A percentile compares a stretch with the other conserved stretches of the same genome.
These are phyloP conservation scores for Crucibulum laeve DNA, from an alignment of 768 basidiomycete species.

Conservation along the genomic window DNA sequence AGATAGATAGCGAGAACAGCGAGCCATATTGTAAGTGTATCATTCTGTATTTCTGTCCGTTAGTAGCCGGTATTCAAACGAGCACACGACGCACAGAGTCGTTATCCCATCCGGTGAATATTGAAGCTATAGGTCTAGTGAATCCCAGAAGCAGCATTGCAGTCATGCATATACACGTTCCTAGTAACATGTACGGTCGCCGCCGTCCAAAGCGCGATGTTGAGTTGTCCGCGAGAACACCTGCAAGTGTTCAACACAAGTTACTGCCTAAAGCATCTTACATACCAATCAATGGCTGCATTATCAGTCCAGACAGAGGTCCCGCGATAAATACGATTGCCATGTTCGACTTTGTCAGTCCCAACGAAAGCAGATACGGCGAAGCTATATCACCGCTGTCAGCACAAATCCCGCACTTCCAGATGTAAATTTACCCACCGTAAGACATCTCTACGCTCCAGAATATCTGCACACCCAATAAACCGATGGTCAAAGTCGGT, in stretches of 20 bases:
- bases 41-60: slow-evolving; percentile 37
- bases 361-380: slow-evolving; percentile 87
- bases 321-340: slow-evolving; percentile 92
- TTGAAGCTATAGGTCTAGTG: slow-evolving; percentile 61
- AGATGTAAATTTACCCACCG: slow-evolving; percentile 37
- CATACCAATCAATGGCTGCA: slow-evolving; percentile 84
- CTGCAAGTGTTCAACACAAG: slow-evolving; percentile 25
- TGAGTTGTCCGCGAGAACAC: slow-evolving; percentile 77
- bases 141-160: slow-evolving; percentile 85
- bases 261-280: background rate
- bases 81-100: slow-evolving; percentile 20
- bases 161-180: slow-evolving; percentile 57
- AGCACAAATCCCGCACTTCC: background rate
- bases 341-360: slow-evolving; percentile 82
- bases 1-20: slow-evolving; percentile 56
- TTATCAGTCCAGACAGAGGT: slow-evolving; percentile 83
- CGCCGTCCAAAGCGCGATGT: slow-evolving; percentile 81
- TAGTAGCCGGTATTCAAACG: background rate
- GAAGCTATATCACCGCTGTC: slow-evolving; percentile 38
- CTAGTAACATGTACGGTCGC: slow-evolving; percentile 79
- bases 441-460: slow-evolving; percentile 98
- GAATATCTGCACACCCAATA: slow-evolving; percentile 82
- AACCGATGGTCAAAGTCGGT: slow-evolving; percentile 69
- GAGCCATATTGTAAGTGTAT: slow-evolving; percentile 65
- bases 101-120: slow-evolving; percentile 32